Evolutionary conservation across 768 basidiomycete genomes (phyloP).

Genomic region (Agrocybe pediades): DNA sequence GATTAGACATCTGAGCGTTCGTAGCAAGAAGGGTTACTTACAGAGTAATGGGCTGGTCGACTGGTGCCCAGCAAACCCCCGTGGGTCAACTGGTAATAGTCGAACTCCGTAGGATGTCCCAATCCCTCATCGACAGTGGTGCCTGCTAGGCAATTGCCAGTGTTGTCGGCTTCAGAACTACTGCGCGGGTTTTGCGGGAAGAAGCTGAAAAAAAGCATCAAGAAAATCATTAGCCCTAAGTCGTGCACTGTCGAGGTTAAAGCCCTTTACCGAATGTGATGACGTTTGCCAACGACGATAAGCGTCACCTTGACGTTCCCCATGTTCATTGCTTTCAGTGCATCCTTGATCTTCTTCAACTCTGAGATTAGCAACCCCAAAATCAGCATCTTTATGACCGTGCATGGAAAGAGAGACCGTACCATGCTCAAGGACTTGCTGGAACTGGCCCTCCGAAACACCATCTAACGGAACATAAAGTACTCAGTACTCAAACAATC

Average conservation of each 20-base stretch:
- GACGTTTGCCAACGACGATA: constrained; percentile 78
- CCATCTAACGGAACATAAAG: constrained; percentile 38
- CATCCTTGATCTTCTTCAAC: too few relatives aligned
- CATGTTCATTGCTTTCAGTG: too few relatives aligned
- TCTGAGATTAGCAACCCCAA: too few relatives aligned
- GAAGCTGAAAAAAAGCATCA: constrained; percentile 25
- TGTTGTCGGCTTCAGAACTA: constrained; percentile 65
- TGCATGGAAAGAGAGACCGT: constrained; percentile 11
- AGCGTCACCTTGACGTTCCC: constrained; percentile 71
- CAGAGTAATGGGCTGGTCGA: constrained; percentile 49
- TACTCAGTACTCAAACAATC: too few relatives aligned
- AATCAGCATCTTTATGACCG: too few relatives aligned
- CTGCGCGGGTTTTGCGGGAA: constrained; percentile 23
- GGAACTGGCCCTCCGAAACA: constrained; percentile 55
- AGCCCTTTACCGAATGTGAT: constrained; percentile 49
- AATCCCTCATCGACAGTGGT: constrained; percentile 77
- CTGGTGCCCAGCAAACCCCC: constrained; percentile 80
- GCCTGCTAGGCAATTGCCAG: constrained; percentile 78
- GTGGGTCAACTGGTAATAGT: constrained; percentile 80
- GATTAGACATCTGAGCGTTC: background rate
- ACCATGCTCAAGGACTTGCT: constrained; percentile 40
- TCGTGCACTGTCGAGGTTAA: background rate
- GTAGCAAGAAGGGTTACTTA: constrained; percentile 32
- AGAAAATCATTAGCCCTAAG: background rate
- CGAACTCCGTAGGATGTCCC: constrained; percentile 71